These are phyloP conservation scores for Holtermanniella nyarrowii DNA, from an alignment of 768 basidiomycete genomes.

Conservation along the genomic window DNA sequence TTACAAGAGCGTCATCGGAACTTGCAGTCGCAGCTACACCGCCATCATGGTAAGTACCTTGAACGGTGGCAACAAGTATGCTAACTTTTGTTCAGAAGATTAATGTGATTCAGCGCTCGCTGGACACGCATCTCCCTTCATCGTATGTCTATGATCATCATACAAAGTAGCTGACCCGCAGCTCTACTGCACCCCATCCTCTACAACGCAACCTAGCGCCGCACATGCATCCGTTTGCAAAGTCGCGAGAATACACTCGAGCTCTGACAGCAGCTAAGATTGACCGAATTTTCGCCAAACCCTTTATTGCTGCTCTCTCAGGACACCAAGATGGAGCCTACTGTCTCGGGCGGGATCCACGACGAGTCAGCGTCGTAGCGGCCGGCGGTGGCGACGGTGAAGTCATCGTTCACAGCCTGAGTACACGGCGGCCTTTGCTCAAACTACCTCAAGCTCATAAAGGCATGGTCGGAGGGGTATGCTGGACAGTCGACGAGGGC, in stretches of 20 bases:
- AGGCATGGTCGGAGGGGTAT: constrained; percentile 41
- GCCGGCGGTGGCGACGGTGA: constrained; percentile 96
- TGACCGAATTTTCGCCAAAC: constrained; percentile 95
- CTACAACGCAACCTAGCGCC: constrained; percentile 86
- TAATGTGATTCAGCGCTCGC: constrained; percentile 38
- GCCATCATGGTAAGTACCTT: too few relatives aligned
- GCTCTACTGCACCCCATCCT: constrained; percentile 46
- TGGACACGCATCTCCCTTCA: constrained; percentile 39
- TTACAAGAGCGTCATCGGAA: too few relatives aligned
- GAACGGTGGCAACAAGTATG: too few relatives aligned
- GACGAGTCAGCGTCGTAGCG: constrained; percentile 64
- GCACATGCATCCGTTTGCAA: constrained; percentile 87
- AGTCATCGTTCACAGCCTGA: constrained; percentile 62
- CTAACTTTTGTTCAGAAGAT: constrained; percentile 25
- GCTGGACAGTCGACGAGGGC: constrained; percentile 36
- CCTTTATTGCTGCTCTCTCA: constrained; percentile 78
- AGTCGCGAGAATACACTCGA: constrained; percentile 82
- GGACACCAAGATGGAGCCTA: constrained; percentile 95
- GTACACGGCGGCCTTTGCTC: constrained; percentile 35
- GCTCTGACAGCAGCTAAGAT: constrained; percentile 93
- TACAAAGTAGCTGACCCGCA: background rate
- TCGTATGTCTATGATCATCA: constrained; percentile 11
- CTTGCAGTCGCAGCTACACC: too few relatives aligned
- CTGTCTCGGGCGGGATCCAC: constrained; percentile 58
- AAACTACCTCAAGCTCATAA: constrained; percentile 41